Conservation (phyloP, 169 alveolate species). For the Plasmodium gallinaceum region DNA sequence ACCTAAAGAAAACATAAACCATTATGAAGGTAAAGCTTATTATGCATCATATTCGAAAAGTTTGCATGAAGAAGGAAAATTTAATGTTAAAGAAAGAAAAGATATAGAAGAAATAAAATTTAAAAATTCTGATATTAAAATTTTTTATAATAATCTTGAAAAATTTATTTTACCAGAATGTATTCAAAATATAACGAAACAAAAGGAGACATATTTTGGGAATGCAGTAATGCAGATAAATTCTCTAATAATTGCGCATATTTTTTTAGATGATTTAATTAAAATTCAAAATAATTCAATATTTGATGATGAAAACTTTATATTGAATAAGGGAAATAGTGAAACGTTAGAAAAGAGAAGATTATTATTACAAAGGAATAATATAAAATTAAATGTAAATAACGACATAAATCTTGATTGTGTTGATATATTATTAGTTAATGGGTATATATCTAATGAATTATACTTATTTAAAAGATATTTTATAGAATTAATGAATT, state of each 20-base stretch:
- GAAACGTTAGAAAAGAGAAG: not conserved
- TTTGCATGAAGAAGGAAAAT: not conserved
- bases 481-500: conserved; percentile 43
- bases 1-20: conserved; percentile 47
- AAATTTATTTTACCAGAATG: conserved; percentile 34
- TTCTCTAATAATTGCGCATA: not conserved
- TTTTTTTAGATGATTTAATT: conserved; percentile 56
- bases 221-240: conserved; percentile 13
- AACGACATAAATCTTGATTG: not conserved
- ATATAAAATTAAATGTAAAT: not conserved
- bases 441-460: conserved; percentile 55
- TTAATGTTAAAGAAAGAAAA: not conserved
- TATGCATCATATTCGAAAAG: conserved; percentile 12
- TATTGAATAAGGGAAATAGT: not conserved
- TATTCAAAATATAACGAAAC: conserved; percentile 49
- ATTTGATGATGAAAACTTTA: not conserved
- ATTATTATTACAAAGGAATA: conserved; percentile 12
- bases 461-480: conserved; percentile 51
- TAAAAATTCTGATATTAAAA: not conserved
- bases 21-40: conserved; percentile 28
- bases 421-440: conserved; percentile 55
- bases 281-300: conserved; percentile 4
- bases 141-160: conserved; percentile 10
- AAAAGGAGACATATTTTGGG: conserved; percentile 72
- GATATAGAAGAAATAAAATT: not conserved